Conservation (phyloP, 352 stramenopile genomes). For the Globisporangium perplexum region DNA sequence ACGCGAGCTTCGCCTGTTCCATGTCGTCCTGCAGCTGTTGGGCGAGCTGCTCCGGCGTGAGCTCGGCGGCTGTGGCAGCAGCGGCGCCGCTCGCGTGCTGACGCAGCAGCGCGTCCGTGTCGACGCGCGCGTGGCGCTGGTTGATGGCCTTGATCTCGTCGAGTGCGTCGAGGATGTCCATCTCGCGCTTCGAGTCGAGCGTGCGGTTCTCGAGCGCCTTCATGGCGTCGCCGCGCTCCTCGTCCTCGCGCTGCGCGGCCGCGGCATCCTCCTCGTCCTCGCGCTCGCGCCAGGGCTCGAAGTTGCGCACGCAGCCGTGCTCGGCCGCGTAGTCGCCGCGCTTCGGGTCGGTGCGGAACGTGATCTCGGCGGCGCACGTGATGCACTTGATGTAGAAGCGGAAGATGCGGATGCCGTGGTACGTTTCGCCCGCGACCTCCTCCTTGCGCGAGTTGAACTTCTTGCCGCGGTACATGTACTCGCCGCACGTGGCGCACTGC, state of each 20-base stretch:
- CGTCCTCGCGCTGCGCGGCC: slow-evolving; percentile 74
- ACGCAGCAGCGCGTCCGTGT: slow-evolving; percentile 74
- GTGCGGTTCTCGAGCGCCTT: slow-evolving; percentile 98
- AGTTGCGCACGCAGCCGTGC: slow-evolving; percentile 95
- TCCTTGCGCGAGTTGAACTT: slow-evolving; percentile 99
- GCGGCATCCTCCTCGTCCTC: slow-evolving; percentile 66
- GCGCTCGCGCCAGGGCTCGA: slow-evolving; percentile 95
- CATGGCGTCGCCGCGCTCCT: slow-evolving; percentile 96
- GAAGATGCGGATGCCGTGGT: slow-evolving; percentile 95
- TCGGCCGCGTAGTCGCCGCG: slow-evolving; percentile 98
- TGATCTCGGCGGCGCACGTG: slow-evolving; percentile 93
- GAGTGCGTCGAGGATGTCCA: slow-evolving; percentile 98
- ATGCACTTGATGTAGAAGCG: slow-evolving; percentile 98
- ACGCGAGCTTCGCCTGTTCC: slow-evolving; percentile 43
- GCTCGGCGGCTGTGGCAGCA: slow-evolving; percentile 6
- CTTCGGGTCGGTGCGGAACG: slow-evolving; percentile 98
- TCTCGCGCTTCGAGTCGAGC: slow-evolving; percentile 97
- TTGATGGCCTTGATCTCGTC: slow-evolving; percentile 99
- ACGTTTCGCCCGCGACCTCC: slow-evolving; percentile 93
- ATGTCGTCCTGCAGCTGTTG: slow-evolving; percentile 46
- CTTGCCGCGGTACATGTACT: slow-evolving; percentile 99
- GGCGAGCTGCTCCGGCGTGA: slow-evolving; percentile 32
- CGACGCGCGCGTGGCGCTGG: slow-evolving; percentile 89
- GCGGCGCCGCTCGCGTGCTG: slow-evolving; percentile 28
- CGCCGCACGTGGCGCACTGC: slow-evolving; percentile 95